These are phyloP conservation scores for Cenococcum geophilum DNA, from an alignment of 495 filamentous ascomycete species.

Conservation along the genomic window DNA sequence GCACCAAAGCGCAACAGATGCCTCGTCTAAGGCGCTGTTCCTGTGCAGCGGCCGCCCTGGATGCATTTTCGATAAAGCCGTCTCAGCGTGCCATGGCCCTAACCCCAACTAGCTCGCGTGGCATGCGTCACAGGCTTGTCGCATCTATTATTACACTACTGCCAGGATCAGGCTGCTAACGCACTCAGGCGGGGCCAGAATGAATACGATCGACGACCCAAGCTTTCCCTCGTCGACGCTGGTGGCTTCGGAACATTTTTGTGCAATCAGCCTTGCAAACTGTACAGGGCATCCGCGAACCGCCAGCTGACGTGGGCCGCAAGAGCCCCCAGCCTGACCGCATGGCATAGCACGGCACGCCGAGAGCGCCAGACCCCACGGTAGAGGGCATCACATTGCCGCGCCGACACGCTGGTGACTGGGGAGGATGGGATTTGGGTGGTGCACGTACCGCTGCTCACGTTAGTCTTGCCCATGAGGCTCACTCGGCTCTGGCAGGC, in stretches of 20 bases:
- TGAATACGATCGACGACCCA: slow-evolving; percentile 17
- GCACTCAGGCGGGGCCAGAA: not conserved
- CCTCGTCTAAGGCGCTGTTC: not conserved
- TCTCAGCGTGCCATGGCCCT: not conserved
- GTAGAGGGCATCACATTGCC: too few relatives aligned
- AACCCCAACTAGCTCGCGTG: slow-evolving; percentile 10
- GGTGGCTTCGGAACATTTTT: slow-evolving; percentile 22
- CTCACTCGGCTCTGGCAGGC: too few relatives aligned
- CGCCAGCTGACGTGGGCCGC: not conserved
- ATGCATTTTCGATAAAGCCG: slow-evolving; percentile 2
- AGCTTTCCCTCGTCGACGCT: slow-evolving; percentile 14
- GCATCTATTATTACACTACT: slow-evolving; percentile 21
- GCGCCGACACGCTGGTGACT: too few relatives aligned
- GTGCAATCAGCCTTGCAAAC: slow-evolving; percentile 18
- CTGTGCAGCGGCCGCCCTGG: not conserved
- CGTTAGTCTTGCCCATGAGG: too few relatives aligned
- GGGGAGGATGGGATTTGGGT: too few relatives aligned
- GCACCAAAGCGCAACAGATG: not conserved
- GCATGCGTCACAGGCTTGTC: slow-evolving; percentile 21
- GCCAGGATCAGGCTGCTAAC: slow-evolving; percentile 6
- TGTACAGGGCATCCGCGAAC: not conserved
- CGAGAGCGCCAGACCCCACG: too few relatives aligned
- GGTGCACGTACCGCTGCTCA: too few relatives aligned
- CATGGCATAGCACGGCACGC: not conserved
- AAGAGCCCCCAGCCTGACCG: not conserved